phyloP scores from a whole-genome alignment of 2,329 filamentous ascomycete genomes.

The Hymenoscyphus repandus region DNA sequence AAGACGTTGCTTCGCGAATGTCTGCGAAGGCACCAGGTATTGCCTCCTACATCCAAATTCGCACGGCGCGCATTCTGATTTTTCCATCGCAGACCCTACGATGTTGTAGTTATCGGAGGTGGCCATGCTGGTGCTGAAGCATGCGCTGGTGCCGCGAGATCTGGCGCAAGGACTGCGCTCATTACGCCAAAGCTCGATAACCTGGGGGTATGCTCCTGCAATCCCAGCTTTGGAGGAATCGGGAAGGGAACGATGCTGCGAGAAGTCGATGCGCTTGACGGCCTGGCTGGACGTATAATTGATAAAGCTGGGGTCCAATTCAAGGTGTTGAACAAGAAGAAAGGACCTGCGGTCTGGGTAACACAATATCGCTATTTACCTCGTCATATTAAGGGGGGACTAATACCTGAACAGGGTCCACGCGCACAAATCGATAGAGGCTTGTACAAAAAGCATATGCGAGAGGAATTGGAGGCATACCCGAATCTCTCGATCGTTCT shows the following conservation, averaged over 20 bases:
- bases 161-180: slow-evolving; percentile 82
- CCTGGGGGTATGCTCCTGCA: slow-evolving; percentile 92
- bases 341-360: slow-evolving; percentile 89
- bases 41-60: not conserved
- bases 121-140: slow-evolving; percentile 95
- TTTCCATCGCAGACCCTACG: slow-evolving; percentile 48
- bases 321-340: slow-evolving; percentile 77
- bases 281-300: slow-evolving; percentile 79
- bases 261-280: slow-evolving; percentile 92
- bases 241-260: slow-evolving; percentile 95
- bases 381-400: not conserved
- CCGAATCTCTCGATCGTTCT: slow-evolving; percentile 74
- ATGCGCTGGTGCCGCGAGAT: slow-evolving; percentile 81
- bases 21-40: slow-evolving; percentile 18
- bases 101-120: slow-evolving; percentile 93
- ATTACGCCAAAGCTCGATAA: slow-evolving; percentile 86
- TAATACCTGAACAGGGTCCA: slow-evolving; percentile 53
- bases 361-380: not conserved
- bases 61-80: not conserved
- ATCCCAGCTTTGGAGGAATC: slow-evolving; percentile 96
- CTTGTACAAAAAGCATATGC: slow-evolving; percentile 88
- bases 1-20: slow-evolving; percentile 20
- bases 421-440: slow-evolving; percentile 90
- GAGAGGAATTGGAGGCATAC: slow-evolving; percentile 73
- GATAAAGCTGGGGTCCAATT: slow-evolving; percentile 97